Conservation (phyloP, 2,329 filamentous ascomycete genomes). For the Leptographium wingfieldii region DNA sequence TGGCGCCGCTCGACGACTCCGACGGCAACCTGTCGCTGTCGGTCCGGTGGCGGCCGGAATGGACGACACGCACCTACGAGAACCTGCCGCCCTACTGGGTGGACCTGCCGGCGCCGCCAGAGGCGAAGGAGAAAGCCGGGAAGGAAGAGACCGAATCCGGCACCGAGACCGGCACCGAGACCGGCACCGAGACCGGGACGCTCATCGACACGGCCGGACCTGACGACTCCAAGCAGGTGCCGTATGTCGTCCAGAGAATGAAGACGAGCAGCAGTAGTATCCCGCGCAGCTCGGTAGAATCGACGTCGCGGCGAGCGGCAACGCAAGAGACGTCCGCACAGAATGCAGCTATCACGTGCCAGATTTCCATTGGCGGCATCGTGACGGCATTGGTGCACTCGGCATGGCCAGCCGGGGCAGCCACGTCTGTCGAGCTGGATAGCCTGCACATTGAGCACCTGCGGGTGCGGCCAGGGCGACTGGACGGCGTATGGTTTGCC, state of each 20-base stretch:
- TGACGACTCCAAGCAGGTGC: background rate
- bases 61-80: conserved; percentile 37
- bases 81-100: conserved; percentile 50
- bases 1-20: conserved; percentile 45
- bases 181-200: background rate
- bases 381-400: conserved; percentile 30
- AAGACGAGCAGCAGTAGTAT: conserved; percentile 2
- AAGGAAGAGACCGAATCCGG: background rate
- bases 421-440: conserved; percentile 16
- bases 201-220: background rate
- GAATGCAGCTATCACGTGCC: conserved; percentile 28
- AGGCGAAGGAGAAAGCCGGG: background rate
- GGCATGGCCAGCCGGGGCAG: conserved; percentile 5
- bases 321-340: conserved; percentile 12
- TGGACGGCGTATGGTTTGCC: conserved; percentile 42
- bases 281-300: conserved; percentile 18
- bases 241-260: background rate
- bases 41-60: conserved; percentile 41
- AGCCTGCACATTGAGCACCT: conserved; percentile 36
- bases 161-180: too few relatives aligned
- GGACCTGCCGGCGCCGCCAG: conserved; percentile 25
- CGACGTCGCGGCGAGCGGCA: conserved; percentile 12
- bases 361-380: conserved; percentile 35
- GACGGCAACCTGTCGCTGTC: conserved; percentile 47
- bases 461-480: conserved; percentile 19